phyloP scores from a whole-genome alignment of 345 rosid species.

The Eucalyptus urophylla region DNA sequence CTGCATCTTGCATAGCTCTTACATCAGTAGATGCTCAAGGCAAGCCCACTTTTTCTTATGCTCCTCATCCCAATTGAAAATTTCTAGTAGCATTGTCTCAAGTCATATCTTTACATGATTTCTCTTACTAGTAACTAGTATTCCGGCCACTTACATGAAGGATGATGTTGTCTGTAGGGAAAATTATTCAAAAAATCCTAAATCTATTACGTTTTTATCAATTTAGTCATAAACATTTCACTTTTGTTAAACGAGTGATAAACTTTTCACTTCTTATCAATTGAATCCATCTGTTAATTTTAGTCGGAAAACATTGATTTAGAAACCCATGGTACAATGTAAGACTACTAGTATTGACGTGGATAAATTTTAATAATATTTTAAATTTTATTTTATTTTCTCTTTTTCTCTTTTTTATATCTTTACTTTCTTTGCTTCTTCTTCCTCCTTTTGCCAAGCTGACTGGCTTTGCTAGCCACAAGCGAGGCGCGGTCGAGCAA shows the following conservation, averaged over 20 bases:
- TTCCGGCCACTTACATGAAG: neutral
- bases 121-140: neutral
- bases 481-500: fast-evolving
- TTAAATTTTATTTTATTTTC: too few species aligned
- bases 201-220: fast-evolving
- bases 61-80: too few species aligned
- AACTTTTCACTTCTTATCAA: too few species aligned
- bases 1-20: too few species aligned
- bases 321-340: fast-evolving
- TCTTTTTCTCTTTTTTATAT: fast-evolving
- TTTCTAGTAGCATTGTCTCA: too few species aligned
- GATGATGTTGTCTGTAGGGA: fast-evolving
- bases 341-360: fast-evolving
- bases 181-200: neutral
- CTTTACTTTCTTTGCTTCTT: too few species aligned
- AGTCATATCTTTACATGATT: neutral
- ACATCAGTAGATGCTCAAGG: too few species aligned
- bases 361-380: fast-evolving
- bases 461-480: too few species aligned
- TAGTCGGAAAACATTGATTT: fast-evolving
- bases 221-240: fast-evolving
- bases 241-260: neutral
- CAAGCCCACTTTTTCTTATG: too few species aligned
- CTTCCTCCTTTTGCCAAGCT: fast-evolving
- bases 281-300: too few species aligned